Evolutionary conservation across 2,329 filamentous ascomycete species (phyloP), one percentile per base, ranked within the genome.

Genomic region (Fusarium sp.): DNA sequence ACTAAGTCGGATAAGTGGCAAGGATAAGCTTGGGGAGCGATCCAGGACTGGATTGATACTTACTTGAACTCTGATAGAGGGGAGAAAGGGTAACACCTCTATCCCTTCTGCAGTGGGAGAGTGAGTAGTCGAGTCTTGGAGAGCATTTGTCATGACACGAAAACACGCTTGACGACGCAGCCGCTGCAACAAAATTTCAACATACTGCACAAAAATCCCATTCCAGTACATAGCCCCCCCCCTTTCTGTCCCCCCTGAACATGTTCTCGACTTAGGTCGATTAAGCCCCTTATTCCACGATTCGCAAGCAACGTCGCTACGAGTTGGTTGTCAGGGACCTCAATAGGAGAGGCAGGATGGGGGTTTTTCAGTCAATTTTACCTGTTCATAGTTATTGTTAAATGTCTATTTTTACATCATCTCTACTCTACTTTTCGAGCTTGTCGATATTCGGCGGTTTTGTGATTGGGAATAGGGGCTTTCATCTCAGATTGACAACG

Each of bases 1-100:
- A 75, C 75, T 35, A 72, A 77, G 72, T 70, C 72, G 18, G 81
- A 83, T 29, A 73, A 24, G 31, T 83, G 81, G 81, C 80, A 81
- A 65, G 75, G 67, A 13, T 75, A 31, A 56, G 22, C 24, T 31
- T 13, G 6, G 47, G 18, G 47, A 8, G 24, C 0, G 11, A 54
- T 31, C 18, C 24, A 20, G 4, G 47, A 7, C 27, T 4, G 2
- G 20, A 20, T 5, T 6, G 2, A 31, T 20, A 16, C 18, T 4
- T 5, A 6, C 18, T 54, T 54, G 6, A 29, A 6, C 2, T 1
- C 27, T 20, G 24, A 13, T 13, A 31, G 24, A 52, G 13, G 7
- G 47, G 24, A 20, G 10, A 8, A 6, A 31, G 27, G 47, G 3
- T n/a, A 29, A 14, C 8, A 20, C 27, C 47, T n/a, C 11, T 20